phyloP scores from a whole-genome alignment of 2,329 filamentous ascomycete species.

The Xylariaceae sp. region DNA sequence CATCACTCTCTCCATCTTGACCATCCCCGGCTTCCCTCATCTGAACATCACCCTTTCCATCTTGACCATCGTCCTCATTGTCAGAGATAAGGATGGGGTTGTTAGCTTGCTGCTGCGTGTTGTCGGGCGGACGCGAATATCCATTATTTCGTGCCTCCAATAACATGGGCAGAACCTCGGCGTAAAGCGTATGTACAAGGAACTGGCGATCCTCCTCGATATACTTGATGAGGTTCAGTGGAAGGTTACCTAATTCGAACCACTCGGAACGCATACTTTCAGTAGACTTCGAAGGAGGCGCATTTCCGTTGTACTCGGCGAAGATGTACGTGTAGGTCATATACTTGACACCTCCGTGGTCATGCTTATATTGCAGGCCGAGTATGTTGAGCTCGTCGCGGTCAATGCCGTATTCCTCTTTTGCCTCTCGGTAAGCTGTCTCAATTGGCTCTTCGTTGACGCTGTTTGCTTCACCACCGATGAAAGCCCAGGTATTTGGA shows the following conservation, averaged over 20 bases:
- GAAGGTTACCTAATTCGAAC: conserved; percentile 16
- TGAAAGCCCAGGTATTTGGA: conserved; percentile 6
- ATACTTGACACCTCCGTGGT: conserved; percentile 23
- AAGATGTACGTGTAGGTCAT: conserved; percentile 25
- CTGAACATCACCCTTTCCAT: no score
- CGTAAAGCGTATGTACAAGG: not conserved
- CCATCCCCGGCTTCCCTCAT: no score
- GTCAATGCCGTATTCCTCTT: conserved; percentile 12
- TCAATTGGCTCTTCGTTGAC: not conserved
- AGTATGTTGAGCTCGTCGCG: not conserved
- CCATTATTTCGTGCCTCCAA: not conserved
- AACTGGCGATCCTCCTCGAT: conserved; percentile 2
- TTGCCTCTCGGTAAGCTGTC: not conserved
- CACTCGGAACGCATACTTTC: conserved; percentile 11
- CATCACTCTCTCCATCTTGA: no score
- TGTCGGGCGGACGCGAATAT: not conserved
- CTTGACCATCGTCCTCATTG: no score
- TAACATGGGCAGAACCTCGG: not conserved
- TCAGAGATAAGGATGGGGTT: no score
- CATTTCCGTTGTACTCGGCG: conserved; percentile 15
- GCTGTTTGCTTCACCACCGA: not conserved
- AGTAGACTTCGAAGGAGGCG: not conserved
- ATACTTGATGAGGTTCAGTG: not conserved
- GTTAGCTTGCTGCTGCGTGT: no score
- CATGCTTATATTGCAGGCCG: not conserved